phyloP scores from a whole-genome alignment of 257 asterid species.

The Lavandula angustifolia region DNA sequence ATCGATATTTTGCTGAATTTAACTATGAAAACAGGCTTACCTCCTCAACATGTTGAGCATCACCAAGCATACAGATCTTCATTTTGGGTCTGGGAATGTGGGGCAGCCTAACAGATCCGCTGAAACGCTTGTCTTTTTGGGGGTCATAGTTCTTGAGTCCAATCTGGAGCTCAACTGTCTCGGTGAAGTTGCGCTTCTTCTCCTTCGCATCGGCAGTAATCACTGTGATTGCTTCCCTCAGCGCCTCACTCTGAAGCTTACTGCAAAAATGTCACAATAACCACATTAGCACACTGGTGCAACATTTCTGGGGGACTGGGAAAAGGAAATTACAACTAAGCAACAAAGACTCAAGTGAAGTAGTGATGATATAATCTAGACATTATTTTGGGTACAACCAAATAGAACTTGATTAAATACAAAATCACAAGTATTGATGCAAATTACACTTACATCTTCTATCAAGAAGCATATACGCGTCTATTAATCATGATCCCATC shows the following conservation, averaged over 20 bases:
- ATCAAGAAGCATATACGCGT: background rate
- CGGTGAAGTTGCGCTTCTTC: conserved; percentile 50
- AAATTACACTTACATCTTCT: background rate
- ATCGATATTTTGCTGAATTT: too few relatives aligned
- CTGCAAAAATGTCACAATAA: conserved; percentile 29
- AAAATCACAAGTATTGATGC: too few relatives aligned
- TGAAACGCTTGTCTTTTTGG: conserved; percentile 61
- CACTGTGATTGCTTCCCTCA: conserved; percentile 45
- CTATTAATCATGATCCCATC: background rate
- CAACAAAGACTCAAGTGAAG: background rate
- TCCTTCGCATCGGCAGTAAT: conserved; percentile 36
- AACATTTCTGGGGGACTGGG: background rate
- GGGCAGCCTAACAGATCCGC: conserved; percentile 56
- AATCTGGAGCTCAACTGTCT: conserved; percentile 57
- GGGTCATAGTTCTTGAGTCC: conserved; percentile 62
- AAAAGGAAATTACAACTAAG: background rate
- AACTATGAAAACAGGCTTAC: conserved; percentile 17
- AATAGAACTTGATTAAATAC: too few relatives aligned
- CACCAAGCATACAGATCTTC: conserved; percentile 63
- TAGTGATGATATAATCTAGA: too few relatives aligned
- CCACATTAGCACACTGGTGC: background rate
- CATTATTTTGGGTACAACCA: too few relatives aligned
- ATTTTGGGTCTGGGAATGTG: conserved; percentile 56
- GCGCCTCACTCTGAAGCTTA: conserved; percentile 59
- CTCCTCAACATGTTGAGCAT: conserved; percentile 63